Conservation (phyloP, 192 early-diverging fungal genomes). For the Rhizoclosmatium sp. region DNA sequence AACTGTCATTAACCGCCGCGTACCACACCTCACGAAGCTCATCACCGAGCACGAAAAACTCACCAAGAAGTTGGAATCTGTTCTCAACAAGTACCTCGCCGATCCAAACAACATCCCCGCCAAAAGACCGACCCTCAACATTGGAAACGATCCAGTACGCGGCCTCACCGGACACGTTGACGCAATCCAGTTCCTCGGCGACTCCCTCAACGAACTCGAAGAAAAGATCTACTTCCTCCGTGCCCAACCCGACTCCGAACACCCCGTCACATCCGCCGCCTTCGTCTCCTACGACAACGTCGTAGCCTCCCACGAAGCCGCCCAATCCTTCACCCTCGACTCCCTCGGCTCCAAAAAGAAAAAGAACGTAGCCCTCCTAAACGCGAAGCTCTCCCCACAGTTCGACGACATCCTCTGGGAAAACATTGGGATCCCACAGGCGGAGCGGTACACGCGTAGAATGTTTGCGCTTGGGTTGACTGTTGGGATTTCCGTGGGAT, state of each 20-base stretch:
- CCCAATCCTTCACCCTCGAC: slow-evolving; percentile 19
- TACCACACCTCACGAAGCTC: slow-evolving; percentile 43
- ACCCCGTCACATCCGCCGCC: slow-evolving; percentile 42
- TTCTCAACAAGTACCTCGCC: slow-evolving; percentile 46
- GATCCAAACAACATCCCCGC: slow-evolving; percentile 44
- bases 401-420: slow-evolving; percentile 63
- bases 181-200: slow-evolving; percentile 45
- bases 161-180: slow-evolving; percentile 51
- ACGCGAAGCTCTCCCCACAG: slow-evolving; percentile 46
- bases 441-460: slow-evolving; percentile 39
- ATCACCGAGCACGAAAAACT: slow-evolving; percentile 46
- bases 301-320: slow-evolving; percentile 39
- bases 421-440: slow-evolving; percentile 45
- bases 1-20: slow-evolving; percentile 46
- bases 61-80: slow-evolving; percentile 46
- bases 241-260: slow-evolving; percentile 38
- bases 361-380: slow-evolving; percentile 10
- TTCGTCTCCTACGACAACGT: slow-evolving; percentile 52
- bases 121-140: slow-evolving; percentile 46
- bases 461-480: slow-evolving; percentile 44
- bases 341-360: slow-evolving; percentile 22
- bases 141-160: slow-evolving; percentile 23
- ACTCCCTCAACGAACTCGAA: slow-evolving; percentile 46
- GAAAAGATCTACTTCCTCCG: slow-evolving; percentile 55
- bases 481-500: slow-evolving; percentile 44